Percentiles rank a stretch among this genome's conserved stretches.
Evolutionary conservation across 208 protist species (phyloP).

Genomic region (Trypanosoma theileri): DNA sequence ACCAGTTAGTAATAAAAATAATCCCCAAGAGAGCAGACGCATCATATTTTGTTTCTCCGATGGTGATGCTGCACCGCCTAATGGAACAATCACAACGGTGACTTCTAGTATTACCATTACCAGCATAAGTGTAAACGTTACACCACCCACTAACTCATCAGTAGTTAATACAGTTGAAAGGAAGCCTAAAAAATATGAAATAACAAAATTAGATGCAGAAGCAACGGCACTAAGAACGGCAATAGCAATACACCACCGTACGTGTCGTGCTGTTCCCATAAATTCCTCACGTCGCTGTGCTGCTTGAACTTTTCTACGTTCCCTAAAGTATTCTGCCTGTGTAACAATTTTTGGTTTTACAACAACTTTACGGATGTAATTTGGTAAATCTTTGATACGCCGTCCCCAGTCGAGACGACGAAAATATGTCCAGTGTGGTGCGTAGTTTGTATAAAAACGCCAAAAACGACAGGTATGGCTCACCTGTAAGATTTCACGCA

Average conservation of each 20-base stretch:
- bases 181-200: constrained; percentile 76
- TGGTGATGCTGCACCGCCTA: constrained; percentile 42
- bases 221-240: constrained; percentile 60
- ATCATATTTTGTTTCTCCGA: constrained; percentile 63
- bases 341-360: constrained; percentile 80
- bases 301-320: constrained; percentile 56
- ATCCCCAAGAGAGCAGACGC: constrained; percentile 70
- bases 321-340: constrained; percentile 71
- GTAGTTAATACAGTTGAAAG: constrained; percentile 53
- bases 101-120: constrained; percentile 65
- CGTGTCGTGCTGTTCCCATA: constrained; percentile 51
- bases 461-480: constrained; percentile 72
- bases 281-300: constrained; percentile 53
- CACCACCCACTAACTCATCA: constrained; percentile 58
- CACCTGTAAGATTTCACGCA: constrained; percentile 57
- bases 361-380: constrained; percentile 61
- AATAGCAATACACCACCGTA: constrained; percentile 74
- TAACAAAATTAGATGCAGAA: constrained; percentile 65
- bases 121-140: constrained; percentile 58
- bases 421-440: constrained; percentile 85
- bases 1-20: constrained; percentile 64
- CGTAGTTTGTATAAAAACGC: constrained; percentile 76
- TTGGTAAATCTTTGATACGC: constrained; percentile 49
- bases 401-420: constrained; percentile 52
- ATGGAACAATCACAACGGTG: constrained; percentile 67